Base-by-base conservation (phyloP, 257 asterid genomes). In the Craterostigma plantagineum region DNA sequence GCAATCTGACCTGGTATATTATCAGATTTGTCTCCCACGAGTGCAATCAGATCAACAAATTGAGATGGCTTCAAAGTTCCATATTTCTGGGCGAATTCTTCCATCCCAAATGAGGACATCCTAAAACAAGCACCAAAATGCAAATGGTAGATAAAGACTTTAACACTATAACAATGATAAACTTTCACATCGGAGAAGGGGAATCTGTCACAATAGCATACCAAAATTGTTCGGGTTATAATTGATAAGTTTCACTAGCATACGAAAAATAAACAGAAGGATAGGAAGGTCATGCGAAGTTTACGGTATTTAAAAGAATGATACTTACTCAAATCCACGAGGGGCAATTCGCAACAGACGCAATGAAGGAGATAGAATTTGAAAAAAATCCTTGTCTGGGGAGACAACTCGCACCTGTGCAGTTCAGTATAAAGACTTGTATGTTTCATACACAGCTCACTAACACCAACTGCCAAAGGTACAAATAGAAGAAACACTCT, bases 321-420 rank as follows among this genome's bases (percentile, higher is more conserved):
- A 50, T 54, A 79, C 95, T 70, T 44, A 82, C 98, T 76, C 83
- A 61, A 75, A 63, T 46, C 98, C 98, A 48, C 98, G 95, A 56
- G 93, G 92, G 55, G 98, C 98, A 52, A 82, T 79, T 67, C 95
- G 90, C 65, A 87, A 53, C 33, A 87, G 90, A 54, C 98, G 98
- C 64, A 87, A 51, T 34, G 98, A 87, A 57, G 98, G 98, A 56
- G 93, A 82, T 3, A 87, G 68, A 54, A 87, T 79, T 77, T 87
- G 98, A 36, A 87, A 87, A 61, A 87, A 90, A 61, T 90, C 98
- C 67, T 77, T 90, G 72, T 90, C 98, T 0, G 98, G 98, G 48
- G 98, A 90, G 55, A 87, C 98, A 54, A 87, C 93, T 60, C 98
- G 81, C 23, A 87, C 98, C 98, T 87, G 79, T 54, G 30, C 30